phyloP scores from a whole-genome alignment of 805 yeast genomes.

The Candida tammaniensis region DNA sequence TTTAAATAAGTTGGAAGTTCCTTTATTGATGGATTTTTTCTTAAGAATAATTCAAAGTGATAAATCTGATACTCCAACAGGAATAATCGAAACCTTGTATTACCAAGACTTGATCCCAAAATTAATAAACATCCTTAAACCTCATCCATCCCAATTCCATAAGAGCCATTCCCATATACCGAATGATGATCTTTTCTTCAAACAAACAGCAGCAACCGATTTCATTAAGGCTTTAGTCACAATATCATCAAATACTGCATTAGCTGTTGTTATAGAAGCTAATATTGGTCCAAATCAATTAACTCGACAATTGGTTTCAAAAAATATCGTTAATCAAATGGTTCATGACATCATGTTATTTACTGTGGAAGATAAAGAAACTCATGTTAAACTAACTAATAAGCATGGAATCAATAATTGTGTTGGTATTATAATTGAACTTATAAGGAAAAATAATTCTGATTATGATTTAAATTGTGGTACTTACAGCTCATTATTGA shows the following conservation, averaged over 20 bases:
- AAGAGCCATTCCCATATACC: conserved; percentile 18
- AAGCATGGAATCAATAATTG: conserved; percentile 91
- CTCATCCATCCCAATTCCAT: conserved; percentile 56
- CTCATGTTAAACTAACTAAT: conserved; percentile 34
- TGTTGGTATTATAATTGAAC: conserved; percentile 91
- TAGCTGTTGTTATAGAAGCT: conserved; percentile 79
- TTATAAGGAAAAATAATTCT: conserved; percentile 91
- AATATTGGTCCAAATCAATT: conserved; percentile 95
- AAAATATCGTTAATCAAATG: conserved; percentile 60
- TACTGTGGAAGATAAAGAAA: conserved; percentile 14
- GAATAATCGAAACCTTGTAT: conserved; percentile 73
- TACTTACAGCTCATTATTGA: conserved; percentile 60
- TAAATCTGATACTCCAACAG: conserved; percentile 85
- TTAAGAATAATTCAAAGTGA: conserved; percentile 89
- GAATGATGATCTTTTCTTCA: conserved; percentile 36
- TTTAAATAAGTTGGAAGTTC: conserved; percentile 83
- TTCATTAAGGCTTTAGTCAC: conserved; percentile 91
- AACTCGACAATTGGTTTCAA: conserved; percentile 85
- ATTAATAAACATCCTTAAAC: conserved; percentile 67
- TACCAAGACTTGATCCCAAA: conserved; percentile 72
- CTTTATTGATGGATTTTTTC: conserved; percentile 90
- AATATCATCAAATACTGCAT: conserved; percentile 75
- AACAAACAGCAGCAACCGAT: conserved; percentile 93
- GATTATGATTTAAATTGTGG: conserved; percentile 93
- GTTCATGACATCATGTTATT: conserved; percentile 68